phyloP scores from a whole-genome alignment of 148 eudicot species.

The Chenopodium album region DNA sequence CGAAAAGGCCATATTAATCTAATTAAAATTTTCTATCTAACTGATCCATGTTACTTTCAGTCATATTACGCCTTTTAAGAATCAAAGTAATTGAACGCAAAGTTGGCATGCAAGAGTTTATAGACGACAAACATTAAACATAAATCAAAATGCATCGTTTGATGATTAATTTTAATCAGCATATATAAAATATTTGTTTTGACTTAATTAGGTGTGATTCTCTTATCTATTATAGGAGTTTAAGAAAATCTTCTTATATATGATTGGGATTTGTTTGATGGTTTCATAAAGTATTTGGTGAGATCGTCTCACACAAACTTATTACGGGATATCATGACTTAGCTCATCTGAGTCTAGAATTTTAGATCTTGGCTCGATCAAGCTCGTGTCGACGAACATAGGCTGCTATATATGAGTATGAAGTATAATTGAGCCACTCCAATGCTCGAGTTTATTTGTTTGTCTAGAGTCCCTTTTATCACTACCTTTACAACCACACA shows the following conservation, averaged over 20 bases:
- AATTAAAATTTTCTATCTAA: background rate
- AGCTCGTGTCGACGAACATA: no score
- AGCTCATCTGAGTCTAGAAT: no score
- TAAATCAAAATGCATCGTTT: background rate
- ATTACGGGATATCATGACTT: no score
- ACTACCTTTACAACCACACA: no score
- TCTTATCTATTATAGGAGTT: background rate
- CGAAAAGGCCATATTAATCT: no score
- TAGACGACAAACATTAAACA: background rate
- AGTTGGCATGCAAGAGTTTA: background rate
- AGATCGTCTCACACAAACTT: no score
- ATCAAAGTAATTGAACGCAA: background rate
- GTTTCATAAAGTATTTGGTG: no score
- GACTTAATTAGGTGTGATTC: background rate
- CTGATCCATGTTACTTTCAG: background rate
- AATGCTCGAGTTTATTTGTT: no score
- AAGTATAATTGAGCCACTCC: no score
- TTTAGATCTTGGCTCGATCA: no score
- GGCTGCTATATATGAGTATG: no score
- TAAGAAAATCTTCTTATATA: background rate
- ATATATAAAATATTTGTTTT: background rate
- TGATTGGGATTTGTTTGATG: background rate
- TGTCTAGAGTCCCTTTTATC: no score
- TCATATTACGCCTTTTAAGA: background rate
- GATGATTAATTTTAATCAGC: background rate